A percentile compares a stretch with the other conserved stretches of the same genome.
Conservation (phyloP, 164 flowering plant species). For the Vitis rupestris region DNA sequence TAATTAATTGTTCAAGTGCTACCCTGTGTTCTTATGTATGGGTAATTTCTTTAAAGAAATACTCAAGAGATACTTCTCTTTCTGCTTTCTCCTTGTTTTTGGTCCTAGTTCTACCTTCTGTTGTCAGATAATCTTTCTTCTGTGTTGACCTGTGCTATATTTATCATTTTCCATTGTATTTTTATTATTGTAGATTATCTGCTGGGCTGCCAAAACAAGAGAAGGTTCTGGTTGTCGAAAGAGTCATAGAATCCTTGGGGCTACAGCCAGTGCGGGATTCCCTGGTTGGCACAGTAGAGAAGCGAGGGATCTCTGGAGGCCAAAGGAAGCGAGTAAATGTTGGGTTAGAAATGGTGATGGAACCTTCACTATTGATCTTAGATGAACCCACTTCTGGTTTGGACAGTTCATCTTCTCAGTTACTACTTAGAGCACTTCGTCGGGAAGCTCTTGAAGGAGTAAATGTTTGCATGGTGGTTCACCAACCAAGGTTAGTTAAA, state of each 20-base stretch:
- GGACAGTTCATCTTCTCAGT: constrained; percentile 91
- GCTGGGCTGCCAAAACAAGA: constrained; percentile 78
- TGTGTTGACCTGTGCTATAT: neutral
- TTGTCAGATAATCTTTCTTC: neutral
- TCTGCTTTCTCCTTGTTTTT: neutral
- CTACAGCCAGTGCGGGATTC: constrained; percentile 82
- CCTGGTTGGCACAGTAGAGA: constrained; percentile 95
- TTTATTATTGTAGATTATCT: constrained; percentile 50
- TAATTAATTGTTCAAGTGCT: neutral
- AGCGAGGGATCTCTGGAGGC: constrained; percentile 98
- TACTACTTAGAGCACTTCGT: constrained; percentile 91
- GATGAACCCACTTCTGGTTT: constrained; percentile 98
- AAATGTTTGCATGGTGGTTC: constrained; percentile 93
- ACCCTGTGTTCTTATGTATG: neutral
- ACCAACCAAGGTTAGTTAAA: constrained; percentile 81
- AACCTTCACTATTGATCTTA: constrained; percentile 89
- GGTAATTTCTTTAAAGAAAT: neutral
- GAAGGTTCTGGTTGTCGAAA: constrained; percentile 87
- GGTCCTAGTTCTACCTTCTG: constrained; percentile 1
- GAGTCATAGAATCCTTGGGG: constrained; percentile 93
- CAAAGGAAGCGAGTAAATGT: constrained; percentile 98
- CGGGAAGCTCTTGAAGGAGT: constrained; percentile 98
- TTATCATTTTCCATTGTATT: neutral
- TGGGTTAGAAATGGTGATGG: constrained; percentile 99
- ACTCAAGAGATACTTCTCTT: neutral